Evolutionary conservation across 441 rosid genomes (phyloP).

Genomic region (Cnidoscolus chayamansa): DNA sequence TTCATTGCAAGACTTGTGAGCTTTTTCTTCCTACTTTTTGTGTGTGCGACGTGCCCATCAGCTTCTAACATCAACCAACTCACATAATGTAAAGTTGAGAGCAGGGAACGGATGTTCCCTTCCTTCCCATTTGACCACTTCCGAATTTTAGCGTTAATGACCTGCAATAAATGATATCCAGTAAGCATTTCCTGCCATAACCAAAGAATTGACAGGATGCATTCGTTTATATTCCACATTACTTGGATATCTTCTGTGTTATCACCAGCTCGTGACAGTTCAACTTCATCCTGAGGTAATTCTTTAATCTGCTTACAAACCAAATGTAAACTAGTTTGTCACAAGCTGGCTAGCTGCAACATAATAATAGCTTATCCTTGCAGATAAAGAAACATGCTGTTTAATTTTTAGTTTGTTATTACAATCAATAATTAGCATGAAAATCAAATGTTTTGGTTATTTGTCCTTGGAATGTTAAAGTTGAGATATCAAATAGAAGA

Average conservation of each 20-base stretch:
- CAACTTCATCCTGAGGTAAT: conserved; percentile 41
- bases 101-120: conserved; percentile 82
- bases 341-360: conserved; percentile 11
- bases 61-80: conserved; percentile 28
- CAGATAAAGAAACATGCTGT: neutral
- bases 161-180: conserved; percentile 37
- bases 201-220: conserved; percentile 12
- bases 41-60: too few species aligned
- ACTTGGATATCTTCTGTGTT: conserved; percentile 52
- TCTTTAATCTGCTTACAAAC: conserved; percentile 54
- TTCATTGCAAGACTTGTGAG: too few species aligned
- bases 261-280: conserved; percentile 29
- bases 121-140: conserved; percentile 86
- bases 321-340: conserved; percentile 8
- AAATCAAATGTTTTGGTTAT: neutral
- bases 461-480: neutral
- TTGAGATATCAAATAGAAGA: too few species aligned
- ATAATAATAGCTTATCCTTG: neutral
- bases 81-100: conserved; percentile 89
- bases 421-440: neutral
- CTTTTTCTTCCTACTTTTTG: too few species aligned
- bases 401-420: neutral
- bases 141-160: conserved; percentile 55
- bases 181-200: conserved; percentile 14
- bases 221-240: conserved; percentile 22